Conservation (phyloP, 1,284 basidiomycete genomes). For the Stereum hirsutum region DNA sequence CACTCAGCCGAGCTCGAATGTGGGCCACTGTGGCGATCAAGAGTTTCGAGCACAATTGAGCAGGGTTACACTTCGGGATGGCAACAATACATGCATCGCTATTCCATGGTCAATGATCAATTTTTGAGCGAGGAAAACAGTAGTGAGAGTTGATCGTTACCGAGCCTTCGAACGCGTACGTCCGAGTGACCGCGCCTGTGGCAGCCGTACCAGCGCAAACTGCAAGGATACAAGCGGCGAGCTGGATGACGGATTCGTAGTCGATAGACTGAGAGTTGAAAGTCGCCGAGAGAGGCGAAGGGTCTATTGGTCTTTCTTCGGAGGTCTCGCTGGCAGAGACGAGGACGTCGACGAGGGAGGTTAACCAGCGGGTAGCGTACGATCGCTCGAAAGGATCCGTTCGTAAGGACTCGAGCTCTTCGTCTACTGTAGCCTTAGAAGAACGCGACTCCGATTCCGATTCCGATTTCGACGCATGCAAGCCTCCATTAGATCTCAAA, state of each 20-base stretch:
- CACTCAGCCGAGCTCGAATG: no score
- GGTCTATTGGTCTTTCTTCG: no score
- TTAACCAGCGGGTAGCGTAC: slow-evolving; percentile 66
- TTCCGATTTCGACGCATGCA: no score
- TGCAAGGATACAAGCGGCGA: slow-evolving; percentile 42
- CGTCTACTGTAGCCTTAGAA: no score
- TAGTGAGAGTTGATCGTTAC: no score
- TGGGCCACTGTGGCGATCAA: no score
- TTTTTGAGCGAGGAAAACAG: no score
- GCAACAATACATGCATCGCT: no score
- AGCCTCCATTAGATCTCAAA: neutral
- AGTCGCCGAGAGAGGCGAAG: slow-evolving; percentile 7
- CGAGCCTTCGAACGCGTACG: no score
- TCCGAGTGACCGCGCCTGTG: slow-evolving; percentile 29
- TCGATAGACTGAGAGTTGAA: slow-evolving; percentile 12
- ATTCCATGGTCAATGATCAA: no score
- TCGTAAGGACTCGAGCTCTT: slow-evolving; percentile 17
- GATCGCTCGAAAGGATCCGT: slow-evolving; percentile 59
- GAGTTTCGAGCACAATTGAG: no score
- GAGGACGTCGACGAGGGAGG: slow-evolving; percentile 41
- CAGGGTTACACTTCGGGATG: no score
- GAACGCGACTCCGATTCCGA: neutral
- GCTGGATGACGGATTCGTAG: slow-evolving; percentile 29
- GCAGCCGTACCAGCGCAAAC: slow-evolving; percentile 30
- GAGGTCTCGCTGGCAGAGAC: slow-evolving; percentile 9